Base-by-base conservation (phyloP, 2,329 filamentous ascomycete genomes). In the Madurella mycetomatis region DNA sequence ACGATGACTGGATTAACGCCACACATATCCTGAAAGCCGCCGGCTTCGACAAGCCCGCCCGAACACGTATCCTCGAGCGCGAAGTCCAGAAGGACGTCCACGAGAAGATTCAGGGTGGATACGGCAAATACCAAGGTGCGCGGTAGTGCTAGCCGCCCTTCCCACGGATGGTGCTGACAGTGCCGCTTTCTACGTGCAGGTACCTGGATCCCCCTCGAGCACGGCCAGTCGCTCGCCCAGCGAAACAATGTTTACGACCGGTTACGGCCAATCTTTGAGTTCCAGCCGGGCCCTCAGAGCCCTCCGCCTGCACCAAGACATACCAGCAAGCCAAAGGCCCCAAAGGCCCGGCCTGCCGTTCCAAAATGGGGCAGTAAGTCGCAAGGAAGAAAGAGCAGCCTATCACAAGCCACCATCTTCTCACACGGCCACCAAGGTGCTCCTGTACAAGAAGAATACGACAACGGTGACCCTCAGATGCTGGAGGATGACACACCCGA, bases 1-100 rank as follows among this genome's bases (percentile, higher is more conserved):
- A 85, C 50, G 94, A 99, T 71, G 85, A 97, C 72, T 99, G 92
- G 91, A 94, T 99, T 75, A 99, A 99, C 77, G 94, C 94, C n/a
- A 99, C 94, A 51, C 94, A 99, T 69, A 97, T 99, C 56, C 77
- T 99, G 47, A 99, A 99, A 69, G 90, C 95, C 41, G 94, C 94
- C 59, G 92, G 92, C 53, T 96, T 96, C 67, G 94, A 99, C 72
- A 99, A 99, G 72, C 94, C 94, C 2, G 90, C 92, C 12, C 82
- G 94, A 68, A 99, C 94, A 41, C 84, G 94, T 60, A 97, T 99
- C 54, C 81, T 99, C 5, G 94, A 99, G 74, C 84, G 94, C 61
- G 94, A 99, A 67, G 92, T 99, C 8, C 94, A 99, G 67, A 96
- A 96, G 71, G 92, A 95, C 42, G 81, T 88, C 5, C 94, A 99